phyloP scores from a whole-genome alignment of 257 asterid species.

The Solanum clarkiae region DNA sequence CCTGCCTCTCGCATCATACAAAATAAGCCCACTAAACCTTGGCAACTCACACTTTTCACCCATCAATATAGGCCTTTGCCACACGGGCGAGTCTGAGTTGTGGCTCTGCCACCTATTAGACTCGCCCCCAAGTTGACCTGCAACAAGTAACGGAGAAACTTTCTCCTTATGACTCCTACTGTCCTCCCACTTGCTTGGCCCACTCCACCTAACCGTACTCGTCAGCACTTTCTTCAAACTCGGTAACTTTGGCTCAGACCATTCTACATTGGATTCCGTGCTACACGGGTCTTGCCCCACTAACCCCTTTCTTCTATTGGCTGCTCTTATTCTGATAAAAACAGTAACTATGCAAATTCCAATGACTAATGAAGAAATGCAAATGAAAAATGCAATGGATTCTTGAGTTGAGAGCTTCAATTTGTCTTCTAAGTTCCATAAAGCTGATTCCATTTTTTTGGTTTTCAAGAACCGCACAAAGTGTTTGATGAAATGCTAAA shows the following conservation, averaged over 20 bases:
- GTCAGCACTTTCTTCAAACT: conserved; percentile 6
- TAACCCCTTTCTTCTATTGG: conserved; percentile 5
- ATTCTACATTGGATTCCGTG: not conserved
- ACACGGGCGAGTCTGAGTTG: conserved; percentile 53
- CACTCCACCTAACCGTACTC: conserved; percentile 53
- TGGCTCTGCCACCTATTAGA: conserved; percentile 27
- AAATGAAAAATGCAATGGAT: conserved; percentile 34
- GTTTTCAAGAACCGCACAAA: not conserved
- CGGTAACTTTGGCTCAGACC: not conserved
- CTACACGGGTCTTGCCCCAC: conserved; percentile 26
- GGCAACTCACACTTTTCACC: conserved; percentile 88
- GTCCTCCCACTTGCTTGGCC: conserved; percentile 31
- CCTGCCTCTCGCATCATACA: conserved; percentile 61
- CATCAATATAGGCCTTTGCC: conserved; percentile 86
- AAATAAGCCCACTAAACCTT: conserved; percentile 70
- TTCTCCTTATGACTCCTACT: conserved; percentile 4
- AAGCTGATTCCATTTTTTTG: conserved; percentile 36
- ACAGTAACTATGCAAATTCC: conserved; percentile 11
- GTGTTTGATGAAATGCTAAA: not conserved
- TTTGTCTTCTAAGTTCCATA: conserved; percentile 64
- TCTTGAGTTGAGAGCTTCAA: conserved; percentile 45
- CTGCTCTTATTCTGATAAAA: conserved; percentile 3
- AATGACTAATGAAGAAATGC: conserved; percentile 22
- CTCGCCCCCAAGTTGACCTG: not conserved
- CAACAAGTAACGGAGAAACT: conserved; percentile 26